Conservation (phyloP, 2,329 filamentous ascomycete genomes). For the Colletotrichum truncatum region DNA sequence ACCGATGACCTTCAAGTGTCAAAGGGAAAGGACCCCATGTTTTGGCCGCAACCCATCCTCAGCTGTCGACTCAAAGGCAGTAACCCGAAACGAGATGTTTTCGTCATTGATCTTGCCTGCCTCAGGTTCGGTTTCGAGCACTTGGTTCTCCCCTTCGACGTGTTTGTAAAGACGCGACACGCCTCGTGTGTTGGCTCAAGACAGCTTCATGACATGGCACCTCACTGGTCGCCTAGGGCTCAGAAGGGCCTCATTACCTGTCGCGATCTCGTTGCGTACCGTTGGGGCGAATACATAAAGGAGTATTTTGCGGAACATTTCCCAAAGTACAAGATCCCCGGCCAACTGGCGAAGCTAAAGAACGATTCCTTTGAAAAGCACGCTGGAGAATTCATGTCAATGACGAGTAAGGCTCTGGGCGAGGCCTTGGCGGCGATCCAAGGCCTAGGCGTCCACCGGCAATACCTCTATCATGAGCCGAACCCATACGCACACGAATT, state of each 20-base stretch:
- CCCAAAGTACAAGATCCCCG: neutral
- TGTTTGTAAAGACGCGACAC: constrained; percentile 6
- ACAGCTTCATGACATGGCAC: neutral
- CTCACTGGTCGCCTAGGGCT: constrained; percentile 5
- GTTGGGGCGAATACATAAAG: neutral
- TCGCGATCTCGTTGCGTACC: constrained; percentile 8
- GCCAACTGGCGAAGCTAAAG: constrained; percentile 5
- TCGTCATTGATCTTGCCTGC: constrained; percentile 25
- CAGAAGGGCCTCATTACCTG: constrained; percentile 1
- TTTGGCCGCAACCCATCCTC: constrained; percentile 30
- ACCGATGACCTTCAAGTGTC: neutral
- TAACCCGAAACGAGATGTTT: neutral
- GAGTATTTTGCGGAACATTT: neutral
- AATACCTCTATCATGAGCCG: constrained; percentile 18
- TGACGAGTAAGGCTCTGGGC: neutral
- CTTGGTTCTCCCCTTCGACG: constrained; percentile 5
- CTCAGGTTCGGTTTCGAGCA: constrained; percentile 7
- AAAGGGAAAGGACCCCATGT: constrained; percentile 30
- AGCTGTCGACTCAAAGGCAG: constrained; percentile 6
- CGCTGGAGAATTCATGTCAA: neutral
- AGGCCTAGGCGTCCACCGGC: neutral
- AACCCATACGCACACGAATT: constrained; percentile 27
- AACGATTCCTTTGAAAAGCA: neutral
- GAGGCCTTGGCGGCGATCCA: neutral
- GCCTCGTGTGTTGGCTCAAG: neutral